Conservation (phyloP, 2,329 filamentous ascomycete species). For the Parafenestella ontariensis region DNA sequence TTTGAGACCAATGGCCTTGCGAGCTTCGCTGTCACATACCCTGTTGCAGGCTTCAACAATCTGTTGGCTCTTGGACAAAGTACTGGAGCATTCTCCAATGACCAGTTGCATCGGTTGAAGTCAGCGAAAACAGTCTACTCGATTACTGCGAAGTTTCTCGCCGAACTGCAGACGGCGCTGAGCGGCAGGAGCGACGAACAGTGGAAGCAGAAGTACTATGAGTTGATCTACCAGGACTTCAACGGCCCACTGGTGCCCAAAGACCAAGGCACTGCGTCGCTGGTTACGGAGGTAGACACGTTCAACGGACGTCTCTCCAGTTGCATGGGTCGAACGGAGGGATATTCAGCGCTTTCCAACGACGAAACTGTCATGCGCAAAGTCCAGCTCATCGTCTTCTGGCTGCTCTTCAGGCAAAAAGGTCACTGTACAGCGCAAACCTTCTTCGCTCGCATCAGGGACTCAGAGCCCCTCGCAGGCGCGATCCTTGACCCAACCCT, state of each 20-base stretch:
- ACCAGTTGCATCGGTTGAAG: conserved; percentile 12
- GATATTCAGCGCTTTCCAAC: not conserved
- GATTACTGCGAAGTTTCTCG: conserved; percentile 32
- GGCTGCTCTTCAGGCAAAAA: conserved; percentile 39
- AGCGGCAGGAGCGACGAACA: not conserved
- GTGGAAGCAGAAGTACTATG: conserved; percentile 39
- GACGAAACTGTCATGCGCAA: conserved; percentile 20
- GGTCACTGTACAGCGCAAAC: conserved; percentile 39
- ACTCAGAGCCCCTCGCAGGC: conserved; percentile 27
- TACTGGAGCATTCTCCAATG: conserved; percentile 22
- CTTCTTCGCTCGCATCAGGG: conserved; percentile 34
- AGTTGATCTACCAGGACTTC: conserved; percentile 37
- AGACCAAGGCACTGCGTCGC: conserved; percentile 17
- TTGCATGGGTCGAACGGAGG: conserved; percentile 1
- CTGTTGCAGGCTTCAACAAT: conserved; percentile 33
- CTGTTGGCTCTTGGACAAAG: conserved; percentile 29
- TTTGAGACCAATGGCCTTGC: conserved; percentile 35
- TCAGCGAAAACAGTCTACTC: conserved; percentile 35
- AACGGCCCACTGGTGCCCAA: conserved; percentile 33
- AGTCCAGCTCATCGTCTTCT: conserved; percentile 43
- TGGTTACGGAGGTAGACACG: conserved; percentile 13
- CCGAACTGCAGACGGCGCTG: conserved; percentile 17
- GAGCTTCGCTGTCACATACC: conserved; percentile 43
- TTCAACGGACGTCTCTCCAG: conserved; percentile 21
- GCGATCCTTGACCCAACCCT: conserved; percentile 24